Conservation (phyloP, 495 filamentous ascomycete species). For the Lindgomyces ingoldianus region DNA sequence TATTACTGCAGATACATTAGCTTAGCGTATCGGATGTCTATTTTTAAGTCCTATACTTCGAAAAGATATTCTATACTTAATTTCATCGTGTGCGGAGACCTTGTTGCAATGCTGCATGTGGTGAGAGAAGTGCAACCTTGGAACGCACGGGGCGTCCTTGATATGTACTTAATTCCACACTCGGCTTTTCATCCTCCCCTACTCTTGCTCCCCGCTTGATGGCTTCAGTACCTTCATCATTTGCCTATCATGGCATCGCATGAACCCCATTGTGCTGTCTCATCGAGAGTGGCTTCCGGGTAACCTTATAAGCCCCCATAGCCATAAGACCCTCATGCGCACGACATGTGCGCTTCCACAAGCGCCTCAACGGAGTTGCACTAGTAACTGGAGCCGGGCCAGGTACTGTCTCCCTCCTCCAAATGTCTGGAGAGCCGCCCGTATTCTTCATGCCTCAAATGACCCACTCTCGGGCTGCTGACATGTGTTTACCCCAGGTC, state of each 20-base stretch:
- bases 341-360: neutral
- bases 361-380: conserved; percentile 39
- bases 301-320: neutral
- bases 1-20: no score
- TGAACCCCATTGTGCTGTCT: neutral
- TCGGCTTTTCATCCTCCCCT: no score
- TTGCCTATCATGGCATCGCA: conserved; percentile 2
- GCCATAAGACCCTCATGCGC: neutral
- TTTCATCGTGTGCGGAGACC: no score
- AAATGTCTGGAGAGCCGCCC: neutral
- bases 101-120: no score
- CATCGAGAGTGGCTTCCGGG: neutral
- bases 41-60: no score
- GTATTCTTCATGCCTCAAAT: neutral
- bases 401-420: conserved; percentile 30
- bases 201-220: conserved; percentile 11
- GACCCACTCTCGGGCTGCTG: neutral
- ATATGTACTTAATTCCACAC: no score
- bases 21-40: no score
- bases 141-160: no score
- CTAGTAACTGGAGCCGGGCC: conserved; percentile 47
- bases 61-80: no score
- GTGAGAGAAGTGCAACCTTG: no score
- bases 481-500: conserved; percentile 31
- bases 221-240: conserved; percentile 3